Conservation (phyloP, 257 asterid genomes). For the Sherardia arvensis region DNA sequence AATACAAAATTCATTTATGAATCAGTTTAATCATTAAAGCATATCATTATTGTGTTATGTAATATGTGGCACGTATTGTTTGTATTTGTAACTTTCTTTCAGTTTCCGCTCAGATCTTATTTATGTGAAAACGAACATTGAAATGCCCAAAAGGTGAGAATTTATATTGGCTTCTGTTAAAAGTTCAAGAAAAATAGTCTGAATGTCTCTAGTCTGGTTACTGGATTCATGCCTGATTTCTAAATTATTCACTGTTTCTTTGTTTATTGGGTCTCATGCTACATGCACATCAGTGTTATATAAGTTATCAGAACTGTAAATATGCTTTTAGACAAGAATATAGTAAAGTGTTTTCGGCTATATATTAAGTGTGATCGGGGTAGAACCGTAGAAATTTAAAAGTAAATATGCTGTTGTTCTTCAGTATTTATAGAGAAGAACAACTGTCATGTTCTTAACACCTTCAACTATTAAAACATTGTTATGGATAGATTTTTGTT, state of each 20-base stretch:
- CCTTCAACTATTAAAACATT: too few species aligned
- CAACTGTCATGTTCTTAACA: too few species aligned
- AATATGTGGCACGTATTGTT: not conserved
- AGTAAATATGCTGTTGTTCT: too few species aligned
- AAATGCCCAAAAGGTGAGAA: not conserved
- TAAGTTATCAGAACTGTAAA: too few species aligned
- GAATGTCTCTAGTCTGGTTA: not conserved
- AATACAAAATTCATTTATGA: not conserved
- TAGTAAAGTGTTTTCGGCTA: too few species aligned
- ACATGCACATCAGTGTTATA: too few species aligned
- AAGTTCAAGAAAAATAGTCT: not conserved
- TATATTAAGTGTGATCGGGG: not conserved
- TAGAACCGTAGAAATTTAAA: not conserved
- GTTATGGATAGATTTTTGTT: too few species aligned
- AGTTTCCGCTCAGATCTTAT: not conserved
- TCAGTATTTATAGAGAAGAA: too few species aligned
- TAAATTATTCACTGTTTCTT: not conserved
- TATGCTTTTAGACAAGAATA: not conserved
- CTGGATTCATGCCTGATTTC: not conserved
- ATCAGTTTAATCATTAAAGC: not conserved
- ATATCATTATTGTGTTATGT: not conserved
- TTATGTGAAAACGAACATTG: not conserved
- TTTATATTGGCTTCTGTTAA: not conserved
- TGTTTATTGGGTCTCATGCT: not conserved
- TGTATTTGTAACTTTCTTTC: not conserved